A percentile compares a stretch with the other conserved stretches of the same genome.
Evolutionary conservation across 192 early-diverging fungal genomes (phyloP).

Genomic region (Entomortierella beljakovae): DNA sequence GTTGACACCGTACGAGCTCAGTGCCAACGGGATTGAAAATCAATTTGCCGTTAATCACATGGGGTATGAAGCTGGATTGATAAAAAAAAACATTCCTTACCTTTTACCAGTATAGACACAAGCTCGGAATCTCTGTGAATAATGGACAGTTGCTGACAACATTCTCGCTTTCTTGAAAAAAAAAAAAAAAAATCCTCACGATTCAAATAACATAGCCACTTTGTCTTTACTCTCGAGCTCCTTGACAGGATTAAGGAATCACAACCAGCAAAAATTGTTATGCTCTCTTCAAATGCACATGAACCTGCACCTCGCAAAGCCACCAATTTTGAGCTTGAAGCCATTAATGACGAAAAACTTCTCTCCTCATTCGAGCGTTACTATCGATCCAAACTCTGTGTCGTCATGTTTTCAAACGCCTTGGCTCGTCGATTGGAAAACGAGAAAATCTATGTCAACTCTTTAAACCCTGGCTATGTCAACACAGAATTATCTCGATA

Average conservation of each 20-base stretch:
- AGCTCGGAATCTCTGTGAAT: no score
- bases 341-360: conserved; percentile 44
- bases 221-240: conserved; percentile 45
- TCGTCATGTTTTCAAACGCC: conserved; percentile 58
- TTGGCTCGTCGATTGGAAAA: conserved; percentile 50
- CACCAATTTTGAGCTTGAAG: conserved; percentile 58
- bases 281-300: conserved; percentile 21
- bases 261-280: conserved; percentile 57
- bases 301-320: conserved; percentile 2
- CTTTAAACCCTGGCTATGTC: conserved; percentile 21
- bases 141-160: no score
- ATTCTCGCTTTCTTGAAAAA: no score
- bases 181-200: no score
- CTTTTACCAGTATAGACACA: no score
- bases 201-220: not conserved
- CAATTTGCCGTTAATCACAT: conserved; percentile 63
- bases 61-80: conserved; percentile 15
- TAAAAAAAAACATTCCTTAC: not conserved
- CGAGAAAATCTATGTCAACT: conserved; percentile 36
- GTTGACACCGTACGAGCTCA: conserved; percentile 22
- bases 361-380: conserved; percentile 28
- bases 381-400: conserved; percentile 63
- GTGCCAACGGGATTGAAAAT: conserved; percentile 46
- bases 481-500: not conserved
- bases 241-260: conserved; percentile 43